phyloP scores from a whole-genome alignment of 805 yeast genomes.

The Saccharomyces mikatae region DNA sequence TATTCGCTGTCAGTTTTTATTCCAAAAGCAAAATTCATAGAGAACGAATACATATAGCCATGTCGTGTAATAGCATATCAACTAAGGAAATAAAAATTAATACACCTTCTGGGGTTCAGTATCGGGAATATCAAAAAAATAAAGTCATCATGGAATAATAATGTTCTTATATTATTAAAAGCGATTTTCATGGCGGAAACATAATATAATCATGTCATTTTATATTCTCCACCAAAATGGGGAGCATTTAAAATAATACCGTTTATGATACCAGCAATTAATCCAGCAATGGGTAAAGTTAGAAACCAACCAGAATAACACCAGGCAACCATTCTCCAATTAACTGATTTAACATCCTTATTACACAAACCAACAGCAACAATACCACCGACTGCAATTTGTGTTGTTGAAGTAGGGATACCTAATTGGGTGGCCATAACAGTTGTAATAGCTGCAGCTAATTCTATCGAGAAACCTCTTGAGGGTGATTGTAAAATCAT shows the following conservation, averaged over 20 bases:
- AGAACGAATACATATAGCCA: background rate
- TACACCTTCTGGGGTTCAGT: too few species aligned
- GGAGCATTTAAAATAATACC: conserved; percentile 64
- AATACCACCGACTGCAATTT: conserved; percentile 71
- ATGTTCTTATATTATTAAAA: background rate
- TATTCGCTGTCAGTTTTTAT: background rate
- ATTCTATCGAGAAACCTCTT: conserved; percentile 67
- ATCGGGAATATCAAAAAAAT: background rate
- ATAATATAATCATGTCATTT: conserved; percentile 5
- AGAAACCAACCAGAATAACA: conserved; percentile 65
- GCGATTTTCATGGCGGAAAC: background rate
- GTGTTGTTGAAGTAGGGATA: conserved; percentile 72
- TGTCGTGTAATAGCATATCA: background rate
- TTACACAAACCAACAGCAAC: conserved; percentile 71
- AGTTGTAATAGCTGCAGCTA: conserved; percentile 70
- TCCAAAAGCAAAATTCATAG: too few species aligned
- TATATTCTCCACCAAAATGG: conserved; percentile 32
- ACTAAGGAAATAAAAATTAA: too few species aligned
- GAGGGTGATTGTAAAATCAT: conserved; percentile 70
- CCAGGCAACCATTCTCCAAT: conserved; percentile 73
- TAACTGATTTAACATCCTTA: conserved; percentile 51
- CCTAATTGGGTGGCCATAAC: conserved; percentile 67
- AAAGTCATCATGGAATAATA: background rate
- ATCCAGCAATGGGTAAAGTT: conserved; percentile 67
- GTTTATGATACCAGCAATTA: conserved; percentile 58